These are phyloP conservation scores for Eucalyptus fibrosa DNA, from an alignment of 345 rosid genomes.

Conservation along the genomic window DNA sequence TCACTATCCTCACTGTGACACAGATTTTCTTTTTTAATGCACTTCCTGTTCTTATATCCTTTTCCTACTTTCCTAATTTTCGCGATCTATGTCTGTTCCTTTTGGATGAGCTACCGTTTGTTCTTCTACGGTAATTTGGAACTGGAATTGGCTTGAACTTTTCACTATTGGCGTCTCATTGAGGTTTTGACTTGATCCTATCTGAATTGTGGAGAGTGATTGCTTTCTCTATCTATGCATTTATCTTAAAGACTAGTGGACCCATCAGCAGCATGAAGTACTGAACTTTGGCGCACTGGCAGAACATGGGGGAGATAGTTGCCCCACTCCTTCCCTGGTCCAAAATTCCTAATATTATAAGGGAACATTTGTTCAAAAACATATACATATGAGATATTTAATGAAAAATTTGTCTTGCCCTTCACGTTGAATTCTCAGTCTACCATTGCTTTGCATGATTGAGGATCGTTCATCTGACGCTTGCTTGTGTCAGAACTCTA, in stretches of 20 bases:
- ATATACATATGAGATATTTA: background rate
- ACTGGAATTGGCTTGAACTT: background rate
- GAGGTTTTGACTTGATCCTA: background rate
- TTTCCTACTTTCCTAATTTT: background rate
- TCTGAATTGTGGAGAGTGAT: background rate
- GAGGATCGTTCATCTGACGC: background rate
- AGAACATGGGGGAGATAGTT: background rate
- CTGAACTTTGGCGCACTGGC: background rate
- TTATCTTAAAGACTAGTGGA: background rate
- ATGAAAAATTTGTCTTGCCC: background rate
- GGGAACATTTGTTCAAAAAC: background rate
- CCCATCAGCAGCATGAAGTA: background rate
- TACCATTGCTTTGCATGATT: background rate
- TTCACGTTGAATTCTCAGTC: background rate
- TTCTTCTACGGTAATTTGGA: background rate
- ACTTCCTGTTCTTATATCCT: background rate
- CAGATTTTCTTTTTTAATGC: background rate
- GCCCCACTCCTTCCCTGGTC: background rate
- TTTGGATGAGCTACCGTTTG: background rate
- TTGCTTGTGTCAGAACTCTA: background rate
- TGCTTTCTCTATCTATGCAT: background rate
- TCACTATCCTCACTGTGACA: background rate
- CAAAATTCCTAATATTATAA: background rate
- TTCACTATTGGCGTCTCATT: background rate
- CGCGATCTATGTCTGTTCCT: background rate